Base-by-base conservation (phyloP, 2,329 filamentous ascomycete species). In the Penicillium decumbens region DNA sequence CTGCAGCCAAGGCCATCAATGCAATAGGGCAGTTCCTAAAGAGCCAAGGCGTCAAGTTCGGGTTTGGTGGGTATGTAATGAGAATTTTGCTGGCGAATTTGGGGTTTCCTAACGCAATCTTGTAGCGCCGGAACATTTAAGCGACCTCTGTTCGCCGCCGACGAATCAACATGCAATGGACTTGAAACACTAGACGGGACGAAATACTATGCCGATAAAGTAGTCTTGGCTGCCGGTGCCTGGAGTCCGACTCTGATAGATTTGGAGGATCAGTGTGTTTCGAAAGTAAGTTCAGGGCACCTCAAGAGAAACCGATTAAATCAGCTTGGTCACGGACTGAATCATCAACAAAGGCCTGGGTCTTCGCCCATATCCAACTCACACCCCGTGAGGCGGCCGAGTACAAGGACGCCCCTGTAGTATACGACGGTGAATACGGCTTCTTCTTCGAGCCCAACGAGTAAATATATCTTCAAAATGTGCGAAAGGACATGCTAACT, bases 1-100 rank as follows among this genome's bases (percentile, higher is more conserved):
- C 74, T 20, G 74, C 74, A 18, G 72, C 69, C 5, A 74, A 76
- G 56, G 74, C 74, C 15, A 75, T 76, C 59, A 70, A 75, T 45
- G 72, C 74, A 1, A 73, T 77, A 15, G 74, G 75, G 9, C 59
- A 69, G 25, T 64, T 67, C 12, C 58, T 75, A 10, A 63, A 62
- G 45, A 55, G 62, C 0, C 58, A 68, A 37, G 72, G 73, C 0
- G 73, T 76, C 7, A 67, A 67, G 2, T 75, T 76, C 52, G 67
- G 67, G 1, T 75, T 74, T 49, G 72, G 72, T 44, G 57, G 56
- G 68, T 68, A 46, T 8, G 53, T 49, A 18, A 43, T 1, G 23
- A 13, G 5, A 24, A 15, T 29, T 27, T n/a, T 32, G 6, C 27
- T 9, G 4, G n/a, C 4, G 12, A 6, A 8, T 1, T 6, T 18